These are phyloP conservation scores for Sporothrix brasiliensis DNA, from an alignment of 2,329 filamentous ascomycete genomes.

Conservation along the genomic window DNA sequence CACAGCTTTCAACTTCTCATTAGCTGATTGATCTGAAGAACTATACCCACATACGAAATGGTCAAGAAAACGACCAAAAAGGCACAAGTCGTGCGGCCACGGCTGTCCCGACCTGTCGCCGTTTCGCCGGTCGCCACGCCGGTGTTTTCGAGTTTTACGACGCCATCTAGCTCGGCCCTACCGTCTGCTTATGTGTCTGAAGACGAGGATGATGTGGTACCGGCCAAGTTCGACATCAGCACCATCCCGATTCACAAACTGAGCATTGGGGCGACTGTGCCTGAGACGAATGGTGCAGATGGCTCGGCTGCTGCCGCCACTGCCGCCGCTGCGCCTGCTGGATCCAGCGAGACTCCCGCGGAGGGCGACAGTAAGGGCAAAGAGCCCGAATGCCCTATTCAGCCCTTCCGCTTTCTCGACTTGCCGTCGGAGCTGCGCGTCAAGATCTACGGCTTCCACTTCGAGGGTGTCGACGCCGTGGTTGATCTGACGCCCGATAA, in stretches of 20 bases:
- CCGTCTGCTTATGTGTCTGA: slow-evolving; percentile 47
- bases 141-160: slow-evolving; percentile 42
- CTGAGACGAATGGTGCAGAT: slow-evolving; percentile 17
- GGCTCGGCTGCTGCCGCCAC: not conserved
- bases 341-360: not conserved
- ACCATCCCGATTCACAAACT: slow-evolving; percentile 49
- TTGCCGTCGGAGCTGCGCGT: slow-evolving; percentile 71
- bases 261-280: slow-evolving; percentile 46
- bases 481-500: slow-evolving; percentile 70
- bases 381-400: slow-evolving; percentile 37
- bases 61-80: slow-evolving; percentile 28
- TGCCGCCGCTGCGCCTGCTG: not conserved
- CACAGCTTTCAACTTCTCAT: not conserved
- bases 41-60: slow-evolving; percentile 3
- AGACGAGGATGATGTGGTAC: slow-evolving; percentile 47
- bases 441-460: slow-evolving; percentile 67
- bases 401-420: slow-evolving; percentile 66
- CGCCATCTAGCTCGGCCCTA: slow-evolving; percentile 45
- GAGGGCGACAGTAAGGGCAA: slow-evolving; percentile 1
- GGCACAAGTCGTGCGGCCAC: slow-evolving; percentile 37
- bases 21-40: too few relatives aligned
- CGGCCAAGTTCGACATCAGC: slow-evolving; percentile 38
- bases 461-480: slow-evolving; percentile 56
- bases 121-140: slow-evolving; percentile 40
- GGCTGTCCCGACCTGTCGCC: slow-evolving; percentile 42